Conservation (phyloP, 495 filamentous ascomycete genomes). For the Evernia prunastri region DNA sequence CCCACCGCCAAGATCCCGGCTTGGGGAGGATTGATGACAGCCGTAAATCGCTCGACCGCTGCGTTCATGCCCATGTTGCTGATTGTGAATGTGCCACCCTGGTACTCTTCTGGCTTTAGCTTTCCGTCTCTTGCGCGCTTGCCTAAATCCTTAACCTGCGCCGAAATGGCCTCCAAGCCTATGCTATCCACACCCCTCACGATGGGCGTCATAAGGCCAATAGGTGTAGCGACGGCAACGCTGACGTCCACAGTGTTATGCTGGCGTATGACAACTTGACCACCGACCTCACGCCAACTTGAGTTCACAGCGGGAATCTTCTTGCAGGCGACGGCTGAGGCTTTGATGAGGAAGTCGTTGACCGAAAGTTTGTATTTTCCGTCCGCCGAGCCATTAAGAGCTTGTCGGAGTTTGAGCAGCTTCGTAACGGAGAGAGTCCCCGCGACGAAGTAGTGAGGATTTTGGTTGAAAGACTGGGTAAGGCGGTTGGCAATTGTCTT, state of each 20-base stretch:
- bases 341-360: conserved; percentile 99
- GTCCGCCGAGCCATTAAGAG: conserved; percentile 79
- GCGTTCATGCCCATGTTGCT: conserved; percentile 99
- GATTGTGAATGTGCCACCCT: conserved; percentile 98
- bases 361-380: conserved; percentile 98
- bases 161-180: conserved; percentile 80
- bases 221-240: conserved; percentile 90
- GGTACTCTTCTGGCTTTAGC: conserved; percentile 99
- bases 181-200: conserved; percentile 78
- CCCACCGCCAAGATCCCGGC: conserved; percentile 94
- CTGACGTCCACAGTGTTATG: conserved; percentile 85
- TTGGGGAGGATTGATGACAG: conserved; percentile 98
- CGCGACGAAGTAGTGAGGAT: conserved; percentile 97
- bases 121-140: conserved; percentile 95
- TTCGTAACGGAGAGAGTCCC: conserved; percentile 82
- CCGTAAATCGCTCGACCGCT: conserved; percentile 96
- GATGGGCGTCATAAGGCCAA: conserved; percentile 95
- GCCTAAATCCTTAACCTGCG: conserved; percentile 86
- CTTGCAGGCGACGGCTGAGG: conserved; percentile 75
- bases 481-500: conserved; percentile 94
- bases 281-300: conserved; percentile 77
- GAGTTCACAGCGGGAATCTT: conserved; percentile 96
- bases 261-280: conserved; percentile 75
- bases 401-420: conserved; percentile 90
- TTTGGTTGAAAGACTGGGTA: conserved; percentile 79